Evolutionary conservation across 2,329 filamentous ascomycete genomes (phyloP).

Genomic region (Neofusicoccum sp.): DNA sequence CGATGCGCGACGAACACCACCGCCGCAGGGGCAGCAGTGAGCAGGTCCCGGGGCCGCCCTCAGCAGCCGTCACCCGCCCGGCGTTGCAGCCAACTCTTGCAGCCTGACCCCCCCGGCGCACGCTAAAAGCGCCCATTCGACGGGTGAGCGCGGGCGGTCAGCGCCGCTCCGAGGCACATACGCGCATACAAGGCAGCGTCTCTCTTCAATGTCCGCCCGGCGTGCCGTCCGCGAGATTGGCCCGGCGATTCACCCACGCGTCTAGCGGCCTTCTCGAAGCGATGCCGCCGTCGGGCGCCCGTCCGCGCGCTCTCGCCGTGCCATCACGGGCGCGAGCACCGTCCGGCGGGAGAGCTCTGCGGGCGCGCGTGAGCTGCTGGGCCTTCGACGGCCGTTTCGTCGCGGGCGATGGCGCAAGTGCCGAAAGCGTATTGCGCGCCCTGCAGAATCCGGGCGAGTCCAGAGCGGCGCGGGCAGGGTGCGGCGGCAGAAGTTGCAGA

Average conservation of each 20-base stretch:
- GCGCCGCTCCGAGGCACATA: constrained; percentile 1
- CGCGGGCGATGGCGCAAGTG: background rate
- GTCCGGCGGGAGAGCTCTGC: background rate
- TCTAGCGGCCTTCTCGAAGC: constrained; percentile 15
- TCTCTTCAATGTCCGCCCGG: background rate
- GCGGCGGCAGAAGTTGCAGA: constrained; percentile 12
- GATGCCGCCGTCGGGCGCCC: background rate
- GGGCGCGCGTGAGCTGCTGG: background rate
- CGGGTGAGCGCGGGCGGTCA: background rate
- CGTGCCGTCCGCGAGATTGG: background rate
- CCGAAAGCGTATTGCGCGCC: background rate
- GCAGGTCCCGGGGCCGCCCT: too few relatives aligned
- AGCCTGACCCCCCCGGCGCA: constrained; percentile 4
- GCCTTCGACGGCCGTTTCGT: background rate
- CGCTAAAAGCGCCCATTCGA: constrained; percentile 12
- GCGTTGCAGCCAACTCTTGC: constrained; percentile 1
- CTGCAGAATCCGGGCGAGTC: constrained; percentile 2
- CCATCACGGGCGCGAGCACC: constrained; percentile 2
- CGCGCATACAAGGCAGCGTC: background rate
- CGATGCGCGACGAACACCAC: too few relatives aligned
- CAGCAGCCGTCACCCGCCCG: background rate
- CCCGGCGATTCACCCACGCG: background rate
- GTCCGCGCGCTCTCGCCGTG: background rate
- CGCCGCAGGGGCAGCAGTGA: too few relatives aligned
- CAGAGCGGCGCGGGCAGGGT: constrained; percentile 5